phyloP scores from a whole-genome alignment of 1,139 yeast species.

The Zhuliangozyma parablackwelliae region DNA sequence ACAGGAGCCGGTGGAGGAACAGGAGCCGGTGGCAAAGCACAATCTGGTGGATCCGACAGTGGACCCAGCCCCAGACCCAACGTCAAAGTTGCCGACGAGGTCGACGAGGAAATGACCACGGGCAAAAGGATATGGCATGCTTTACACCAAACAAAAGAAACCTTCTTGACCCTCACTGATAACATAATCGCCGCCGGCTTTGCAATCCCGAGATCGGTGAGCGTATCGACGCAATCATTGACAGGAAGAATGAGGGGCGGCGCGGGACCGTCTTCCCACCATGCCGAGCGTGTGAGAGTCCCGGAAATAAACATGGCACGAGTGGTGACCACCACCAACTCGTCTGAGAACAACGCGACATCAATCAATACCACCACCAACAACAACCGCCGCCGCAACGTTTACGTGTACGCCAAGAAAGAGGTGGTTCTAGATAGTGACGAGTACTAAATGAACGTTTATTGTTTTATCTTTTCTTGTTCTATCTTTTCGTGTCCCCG shows the following conservation, averaged over 20 bases:
- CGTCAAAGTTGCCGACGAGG: neutral
- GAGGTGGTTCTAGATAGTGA: conserved; percentile 43
- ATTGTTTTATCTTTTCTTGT: conserved; percentile 25
- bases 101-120: conserved; percentile 1
- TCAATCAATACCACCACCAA: conserved; percentile 5
- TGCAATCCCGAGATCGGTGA: conserved; percentile 54
- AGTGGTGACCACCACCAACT: neutral
- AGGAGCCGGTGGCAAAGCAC: too few relatives aligned
- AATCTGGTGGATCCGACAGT: too few relatives aligned
- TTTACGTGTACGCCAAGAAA: conserved; percentile 54
- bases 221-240: conserved; percentile 27
- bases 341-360: conserved; percentile 2
- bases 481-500: conserved; percentile 61
- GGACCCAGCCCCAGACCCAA: too few relatives aligned
- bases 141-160: conserved; percentile 28
- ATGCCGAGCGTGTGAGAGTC: neutral
- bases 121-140: conserved; percentile 10
- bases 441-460: conserved; percentile 12
- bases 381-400: conserved; percentile 31
- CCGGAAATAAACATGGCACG: neutral
- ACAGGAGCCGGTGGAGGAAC: neutral
- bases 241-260: conserved; percentile 7
- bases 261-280: conserved; percentile 2
- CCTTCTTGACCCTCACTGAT: conserved; percentile 47
- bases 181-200: conserved; percentile 55